Conservation (phyloP, 176 grass and related monocot genomes). For the Cenchrus fungigraminus region DNA sequence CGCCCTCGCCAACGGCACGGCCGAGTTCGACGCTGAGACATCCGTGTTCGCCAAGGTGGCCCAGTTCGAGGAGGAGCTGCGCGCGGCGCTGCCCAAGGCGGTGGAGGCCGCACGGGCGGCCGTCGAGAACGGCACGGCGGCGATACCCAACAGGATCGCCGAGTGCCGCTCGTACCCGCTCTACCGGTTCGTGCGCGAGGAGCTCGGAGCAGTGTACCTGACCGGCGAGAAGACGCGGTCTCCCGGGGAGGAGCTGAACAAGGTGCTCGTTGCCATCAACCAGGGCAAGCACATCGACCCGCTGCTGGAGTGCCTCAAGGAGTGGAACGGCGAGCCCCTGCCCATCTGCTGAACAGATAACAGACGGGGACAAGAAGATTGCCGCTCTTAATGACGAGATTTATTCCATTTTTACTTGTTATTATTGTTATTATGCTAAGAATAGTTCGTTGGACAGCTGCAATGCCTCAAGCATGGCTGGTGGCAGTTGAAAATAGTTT, state of each 20-base stretch:
- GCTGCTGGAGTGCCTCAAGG: constrained; percentile 48
- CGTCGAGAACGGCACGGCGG: constrained; percentile 53
- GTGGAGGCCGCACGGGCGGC: constrained; percentile 45
- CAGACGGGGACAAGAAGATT: too few species aligned
- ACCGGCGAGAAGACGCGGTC: constrained; percentile 49
- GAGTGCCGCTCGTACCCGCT: constrained; percentile 63
- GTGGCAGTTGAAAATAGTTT: too few species aligned
- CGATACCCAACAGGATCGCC: constrained; percentile 46
- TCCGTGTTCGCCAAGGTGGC: constrained; percentile 68
- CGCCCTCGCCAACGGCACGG: constrained; percentile 53
- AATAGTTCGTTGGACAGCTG: too few species aligned
- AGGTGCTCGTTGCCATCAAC: constrained; percentile 46
- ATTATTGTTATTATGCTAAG: too few species aligned
- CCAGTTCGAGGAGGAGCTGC: constrained; percentile 61
- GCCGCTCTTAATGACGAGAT: background rate
- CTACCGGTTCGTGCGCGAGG: constrained; percentile 65
- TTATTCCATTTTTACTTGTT: too few species aligned
- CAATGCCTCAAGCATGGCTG: too few species aligned
- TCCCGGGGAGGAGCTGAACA: constrained; percentile 44
- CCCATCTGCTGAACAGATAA: constrained; percentile 26
- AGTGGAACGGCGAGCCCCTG: constrained; percentile 51
- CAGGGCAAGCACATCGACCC: constrained; percentile 47
- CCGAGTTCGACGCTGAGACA: constrained; percentile 48
- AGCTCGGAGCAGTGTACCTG: constrained; percentile 40
- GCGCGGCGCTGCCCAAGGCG: constrained; percentile 42